Conservation (phyloP, 1,139 yeast species). For the Trichomonascaceae sp. region DNA sequence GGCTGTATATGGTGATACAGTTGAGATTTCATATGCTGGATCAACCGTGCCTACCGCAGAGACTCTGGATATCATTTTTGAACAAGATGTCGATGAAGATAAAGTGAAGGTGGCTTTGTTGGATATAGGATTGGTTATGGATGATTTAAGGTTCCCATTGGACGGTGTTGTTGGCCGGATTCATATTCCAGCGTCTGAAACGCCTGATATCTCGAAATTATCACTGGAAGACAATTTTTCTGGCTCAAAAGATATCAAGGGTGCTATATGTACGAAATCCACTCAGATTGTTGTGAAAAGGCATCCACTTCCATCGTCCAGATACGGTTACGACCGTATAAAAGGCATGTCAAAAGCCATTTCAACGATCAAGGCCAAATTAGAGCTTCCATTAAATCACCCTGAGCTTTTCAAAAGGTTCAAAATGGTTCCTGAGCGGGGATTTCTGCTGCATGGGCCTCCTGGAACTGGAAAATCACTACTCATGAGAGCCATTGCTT, state of each 20-base stretch:
- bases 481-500: constrained; percentile 76
- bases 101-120: not conserved
- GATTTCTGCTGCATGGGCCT: constrained; percentile 86
- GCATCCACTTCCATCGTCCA: not conserved
- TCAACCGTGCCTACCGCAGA: not conserved
- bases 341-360: constrained; percentile 78
- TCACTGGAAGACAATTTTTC: not conserved
- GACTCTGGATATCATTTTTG: not conserved
- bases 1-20: constrained; percentile 57
- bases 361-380: constrained; percentile 53
- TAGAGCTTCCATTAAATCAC: constrained; percentile 73
- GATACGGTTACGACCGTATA: constrained; percentile 45
- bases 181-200: not conserved
- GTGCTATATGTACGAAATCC: not conserved
- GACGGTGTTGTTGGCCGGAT: not conserved
- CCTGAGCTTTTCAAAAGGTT: constrained; percentile 75
- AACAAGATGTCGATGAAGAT: not conserved
- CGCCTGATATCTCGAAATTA: not conserved
- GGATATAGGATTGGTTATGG: not conserved
- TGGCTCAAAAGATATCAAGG: not conserved
- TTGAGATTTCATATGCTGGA: not conserved
- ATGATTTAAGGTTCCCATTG: not conserved
- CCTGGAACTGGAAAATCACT: constrained; percentile 97
- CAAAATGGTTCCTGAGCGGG: constrained; percentile 86
- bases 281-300: not conserved